Evolutionary conservation across 1,284 basidiomycete species (phyloP).

Genomic region (Microbotryum lychnidis-dioicae): DNA sequence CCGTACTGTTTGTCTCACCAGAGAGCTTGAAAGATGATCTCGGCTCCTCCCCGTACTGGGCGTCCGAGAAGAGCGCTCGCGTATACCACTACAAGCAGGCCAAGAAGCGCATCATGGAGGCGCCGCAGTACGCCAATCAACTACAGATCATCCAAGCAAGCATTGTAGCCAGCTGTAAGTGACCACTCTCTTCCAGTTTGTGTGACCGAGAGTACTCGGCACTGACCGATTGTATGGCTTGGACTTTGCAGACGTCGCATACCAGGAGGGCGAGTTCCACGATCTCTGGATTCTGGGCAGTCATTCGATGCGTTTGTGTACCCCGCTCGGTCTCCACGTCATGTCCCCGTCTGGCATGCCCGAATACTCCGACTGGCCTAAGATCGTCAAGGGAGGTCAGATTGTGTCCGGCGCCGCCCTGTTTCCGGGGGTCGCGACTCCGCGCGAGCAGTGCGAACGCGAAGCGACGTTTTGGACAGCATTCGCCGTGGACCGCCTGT

Average conservation of each 20-base stretch:
- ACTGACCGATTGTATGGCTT: too few species aligned
- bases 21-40: conserved; percentile 7
- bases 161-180: conserved; percentile 10
- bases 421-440: not conserved
- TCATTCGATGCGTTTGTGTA: conserved; percentile 17
- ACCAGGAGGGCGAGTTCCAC: conserved; percentile 11
- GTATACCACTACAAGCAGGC: conserved; percentile 26
- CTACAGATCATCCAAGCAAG: conserved; percentile 23
- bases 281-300: conserved; percentile 28
- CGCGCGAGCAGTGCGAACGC: conserved; percentile 26
- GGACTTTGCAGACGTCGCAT: conserved; percentile 10
- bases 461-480: conserved; percentile 25
- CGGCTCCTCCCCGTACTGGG: conserved; percentile 18
- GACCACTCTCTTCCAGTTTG: too few species aligned
- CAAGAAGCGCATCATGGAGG: conserved; percentile 2
- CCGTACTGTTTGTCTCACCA: conserved; percentile 7
- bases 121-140: not conserved
- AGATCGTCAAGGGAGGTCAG: not conserved
- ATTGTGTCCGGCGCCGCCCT: too few species aligned
- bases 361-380: not conserved
- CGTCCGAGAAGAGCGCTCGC: conserved; percentile 7
- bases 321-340: conserved; percentile 26
- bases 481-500: conserved; percentile 26
- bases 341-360: conserved; percentile 13
- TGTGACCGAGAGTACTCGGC: too few species aligned